Evolutionary conservation across 331 rosid species (phyloP), one percentile per base, ranked within the genome.

Genomic region (Acacia pycnantha): DNA sequence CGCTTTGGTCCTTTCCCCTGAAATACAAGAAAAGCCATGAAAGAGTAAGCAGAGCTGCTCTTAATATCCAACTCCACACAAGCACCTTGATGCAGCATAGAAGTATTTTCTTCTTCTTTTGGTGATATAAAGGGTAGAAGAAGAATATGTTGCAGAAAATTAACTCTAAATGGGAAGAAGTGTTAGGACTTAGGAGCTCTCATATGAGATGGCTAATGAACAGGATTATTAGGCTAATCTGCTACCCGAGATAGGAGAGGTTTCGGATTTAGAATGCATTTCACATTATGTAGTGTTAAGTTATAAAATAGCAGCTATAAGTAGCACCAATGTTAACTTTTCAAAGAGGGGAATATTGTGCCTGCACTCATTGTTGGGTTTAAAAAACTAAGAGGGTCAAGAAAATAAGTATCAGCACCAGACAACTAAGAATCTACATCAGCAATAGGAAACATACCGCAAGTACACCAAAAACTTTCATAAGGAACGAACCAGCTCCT

Each of bases 1-100:
- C 98, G 97, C 88, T 96, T 96, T 27, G 94, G 85, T 69, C 99
- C 98, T 89, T 96, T 96, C 81, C 97, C 99, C 99, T 96, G 83
- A 13, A 75, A 84, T 11, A 29, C 26, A 78, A 31, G 33, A 71
- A 79, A 29, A 80, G 72, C 46, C 47, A 85, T 15, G 19, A 70
- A 77, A 81, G 71, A 37, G 44, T 83, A 51, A 87, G 84, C 47
- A 82, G 35, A 58, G 61, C 70, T 58, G 31, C 82, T 67, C 51
- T 21, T 21, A 48, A 18, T 41, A 72, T n/a, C 66, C 68, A 80
- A 83, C 44, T 73, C 74, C 66, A 59, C 56, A 46, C 18, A 62
- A 37, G 18, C 62, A 54, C 19, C 33, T 70, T 37, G 46, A 64
- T 24, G 16, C 22, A 77, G 65, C 73, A 81, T 33, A 51, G 73